Conservation (phyloP, 305 asterid genomes). For the Andrographis paniculata region DNA sequence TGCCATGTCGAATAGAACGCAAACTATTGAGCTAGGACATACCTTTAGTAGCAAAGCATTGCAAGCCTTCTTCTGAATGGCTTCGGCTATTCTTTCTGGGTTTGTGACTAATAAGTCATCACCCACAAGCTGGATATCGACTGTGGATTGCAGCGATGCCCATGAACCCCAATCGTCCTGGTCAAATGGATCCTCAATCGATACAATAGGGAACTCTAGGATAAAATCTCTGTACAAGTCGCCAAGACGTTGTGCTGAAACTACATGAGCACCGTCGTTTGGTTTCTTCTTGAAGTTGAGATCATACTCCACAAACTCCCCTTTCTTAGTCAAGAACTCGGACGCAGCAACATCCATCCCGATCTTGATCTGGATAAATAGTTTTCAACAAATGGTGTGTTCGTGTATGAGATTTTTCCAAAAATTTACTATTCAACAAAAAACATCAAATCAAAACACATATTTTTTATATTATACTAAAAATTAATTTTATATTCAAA, state of each 20-base stretch:
- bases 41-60: conserved; percentile 88
- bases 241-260: conserved; percentile 61
- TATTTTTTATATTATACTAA: too few relatives aligned
- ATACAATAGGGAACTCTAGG: conserved; percentile 87
- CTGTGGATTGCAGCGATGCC: conserved; percentile 53
- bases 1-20: too few relatives aligned
- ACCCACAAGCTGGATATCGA: conserved; percentile 89
- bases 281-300: conserved; percentile 88
- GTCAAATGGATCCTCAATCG: conserved; percentile 96
- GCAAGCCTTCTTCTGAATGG: conserved; percentile 85
- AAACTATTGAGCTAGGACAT: conserved; percentile 4
- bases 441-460: too few relatives aligned
- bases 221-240: conserved; percentile 77
- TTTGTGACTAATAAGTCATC: conserved; percentile 92
- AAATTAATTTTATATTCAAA: too few relatives aligned
- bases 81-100: conserved; percentile 97
- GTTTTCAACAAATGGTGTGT: conserved; percentile 27
- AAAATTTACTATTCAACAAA: too few relatives aligned
- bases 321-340: conserved; percentile 46
- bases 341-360: conserved; percentile 82
- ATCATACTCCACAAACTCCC: conserved; percentile 54
- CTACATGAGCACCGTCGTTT: conserved; percentile 88
- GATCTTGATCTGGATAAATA: conserved; percentile 60
- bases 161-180: conserved; percentile 98
- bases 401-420: too few relatives aligned